Evolutionary conservation across 2,329 filamentous ascomycete species (phyloP).

Genomic region (Parafenestella ontariensis): DNA sequence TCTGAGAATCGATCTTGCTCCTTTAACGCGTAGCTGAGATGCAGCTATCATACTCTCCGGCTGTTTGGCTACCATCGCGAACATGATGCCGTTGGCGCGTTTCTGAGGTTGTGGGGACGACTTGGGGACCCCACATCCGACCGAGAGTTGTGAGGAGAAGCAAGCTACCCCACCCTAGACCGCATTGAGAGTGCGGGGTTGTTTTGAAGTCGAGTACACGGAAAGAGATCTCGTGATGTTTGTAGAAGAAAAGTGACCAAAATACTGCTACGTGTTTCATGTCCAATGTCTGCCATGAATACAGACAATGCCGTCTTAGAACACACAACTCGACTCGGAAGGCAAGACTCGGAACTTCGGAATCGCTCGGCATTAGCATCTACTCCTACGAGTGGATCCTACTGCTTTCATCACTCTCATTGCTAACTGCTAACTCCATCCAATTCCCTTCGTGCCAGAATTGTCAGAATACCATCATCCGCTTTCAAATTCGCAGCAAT

Average conservation of each 20-base stretch:
- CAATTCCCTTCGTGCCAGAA: too few relatives aligned
- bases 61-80: not conserved
- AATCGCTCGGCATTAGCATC: not conserved
- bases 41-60: not conserved
- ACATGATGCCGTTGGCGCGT: not conserved
- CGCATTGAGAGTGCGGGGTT: conserved; percentile 12
- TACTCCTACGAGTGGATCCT: not conserved
- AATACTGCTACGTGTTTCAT: not conserved
- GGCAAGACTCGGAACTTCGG: not conserved
- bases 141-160: conserved; percentile 1
- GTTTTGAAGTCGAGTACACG: too few relatives aligned
- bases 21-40: not conserved
- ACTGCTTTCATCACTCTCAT: not conserved
- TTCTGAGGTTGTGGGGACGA: conserved; percentile 6
- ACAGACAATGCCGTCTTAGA: not conserved
- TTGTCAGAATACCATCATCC: too few relatives aligned
- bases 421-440: too few relatives aligned
- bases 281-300: not conserved
- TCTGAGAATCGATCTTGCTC: not conserved
- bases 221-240: too few relatives aligned
- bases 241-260: not conserved
- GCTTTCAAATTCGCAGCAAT: too few relatives aligned
- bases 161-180: conserved; percentile 15
- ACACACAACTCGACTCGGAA: not conserved
- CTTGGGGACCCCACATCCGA: conserved; percentile 16